Conservation (phyloP, 441 rosid species). For the Mallotus japonicus region DNA sequence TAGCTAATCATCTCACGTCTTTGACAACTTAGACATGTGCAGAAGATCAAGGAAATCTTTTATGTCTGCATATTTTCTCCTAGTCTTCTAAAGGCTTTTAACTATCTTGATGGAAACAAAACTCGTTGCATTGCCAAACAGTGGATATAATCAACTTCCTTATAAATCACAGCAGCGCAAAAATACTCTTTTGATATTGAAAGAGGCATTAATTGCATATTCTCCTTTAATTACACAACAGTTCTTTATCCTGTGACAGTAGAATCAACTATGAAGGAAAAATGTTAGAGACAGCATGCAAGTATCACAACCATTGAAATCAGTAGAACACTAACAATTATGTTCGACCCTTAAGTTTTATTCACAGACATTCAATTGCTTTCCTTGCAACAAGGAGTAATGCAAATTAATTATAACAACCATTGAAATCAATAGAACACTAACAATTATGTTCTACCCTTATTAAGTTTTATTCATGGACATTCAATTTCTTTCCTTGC, state of each 20-base stretch:
- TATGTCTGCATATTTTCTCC: neutral
- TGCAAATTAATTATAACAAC: too few species aligned
- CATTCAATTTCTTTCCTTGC: too few species aligned
- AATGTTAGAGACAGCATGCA: too few species aligned
- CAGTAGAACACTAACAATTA: too few species aligned
- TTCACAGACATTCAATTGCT: neutral
- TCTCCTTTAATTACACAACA: neutral
- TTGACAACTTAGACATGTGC: neutral
- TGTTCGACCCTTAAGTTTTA: neutral
- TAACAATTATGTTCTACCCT: too few species aligned
- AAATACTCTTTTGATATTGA: too few species aligned
- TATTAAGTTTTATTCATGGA: too few species aligned
- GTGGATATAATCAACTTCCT: neutral
- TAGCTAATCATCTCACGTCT: neutral
- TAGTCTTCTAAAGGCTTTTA: neutral
- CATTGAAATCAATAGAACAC: too few species aligned
- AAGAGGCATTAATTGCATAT: neutral
- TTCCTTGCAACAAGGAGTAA: slow-evolving; percentile 2
- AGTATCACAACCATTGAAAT: neutral
- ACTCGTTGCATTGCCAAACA: neutral
- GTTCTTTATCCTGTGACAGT: slow-evolving; percentile 60
- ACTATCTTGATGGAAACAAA: neutral
- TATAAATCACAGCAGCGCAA: neutral
- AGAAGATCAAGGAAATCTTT: neutral
- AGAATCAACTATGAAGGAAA: neutral